These are phyloP conservation scores for Fonsecaea monophora DNA, from an alignment of 2,329 filamentous ascomycete genomes.

Conservation along the genomic window DNA sequence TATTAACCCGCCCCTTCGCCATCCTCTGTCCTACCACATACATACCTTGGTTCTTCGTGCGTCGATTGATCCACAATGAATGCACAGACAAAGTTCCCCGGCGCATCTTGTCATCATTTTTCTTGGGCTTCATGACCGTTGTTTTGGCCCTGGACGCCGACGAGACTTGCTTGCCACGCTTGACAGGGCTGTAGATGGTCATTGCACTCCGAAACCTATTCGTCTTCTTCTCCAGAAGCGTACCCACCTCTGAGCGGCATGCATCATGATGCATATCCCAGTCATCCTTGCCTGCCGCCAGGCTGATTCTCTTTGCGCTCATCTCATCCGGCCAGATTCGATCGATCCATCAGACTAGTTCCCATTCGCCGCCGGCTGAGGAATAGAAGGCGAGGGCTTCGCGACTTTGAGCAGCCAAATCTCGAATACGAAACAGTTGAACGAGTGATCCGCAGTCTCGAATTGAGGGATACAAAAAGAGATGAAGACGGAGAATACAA, in stretches of 20 bases:
- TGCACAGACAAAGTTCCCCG: constrained; percentile 11
- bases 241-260: not conserved
- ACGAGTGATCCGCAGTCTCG: constrained; percentile 28
- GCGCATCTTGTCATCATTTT: not conserved
- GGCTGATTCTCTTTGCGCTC: constrained; percentile 25
- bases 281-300: constrained; percentile 18
- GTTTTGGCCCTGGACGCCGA: constrained; percentile 1
- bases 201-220: constrained; percentile 20
- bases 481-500: constrained; percentile 37
- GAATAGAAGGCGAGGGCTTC: constrained; percentile 30
- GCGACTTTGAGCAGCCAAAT: constrained; percentile 22
- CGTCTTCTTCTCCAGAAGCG: not conserved
- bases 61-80: constrained; percentile 8
- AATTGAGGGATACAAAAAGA: constrained; percentile 23
- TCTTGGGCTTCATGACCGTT: not conserved
- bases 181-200: constrained; percentile 32
- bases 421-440: constrained; percentile 34
- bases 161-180: constrained; percentile 16
- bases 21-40: constrained; percentile 12
- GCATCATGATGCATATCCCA: constrained; percentile 5
- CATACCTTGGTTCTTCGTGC: not conserved
- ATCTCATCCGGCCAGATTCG: constrained; percentile 22
- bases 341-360: constrained; percentile 25
- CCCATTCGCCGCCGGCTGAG: constrained; percentile 33
- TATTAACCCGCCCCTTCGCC: not conserved